A percentile compares a stretch with the other conserved stretches of the same genome.
These are phyloP conservation scores for Glycine soja DNA, from an alignment of 306 rosid genomes.

Conservation along the genomic window DNA sequence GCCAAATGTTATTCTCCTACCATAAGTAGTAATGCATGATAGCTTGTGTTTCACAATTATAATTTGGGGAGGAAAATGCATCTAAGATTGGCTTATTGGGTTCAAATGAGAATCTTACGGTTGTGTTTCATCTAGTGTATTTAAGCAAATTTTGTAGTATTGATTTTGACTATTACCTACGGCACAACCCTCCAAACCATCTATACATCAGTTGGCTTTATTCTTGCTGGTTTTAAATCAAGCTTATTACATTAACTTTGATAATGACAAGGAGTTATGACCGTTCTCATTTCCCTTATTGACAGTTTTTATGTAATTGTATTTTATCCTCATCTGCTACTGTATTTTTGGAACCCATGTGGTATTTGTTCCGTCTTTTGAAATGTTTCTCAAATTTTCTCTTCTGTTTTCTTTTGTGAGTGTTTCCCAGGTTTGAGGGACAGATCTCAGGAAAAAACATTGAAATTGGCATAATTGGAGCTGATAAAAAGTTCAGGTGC, in stretches of 20 bases:
- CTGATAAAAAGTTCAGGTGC: slow-evolving; percentile 89
- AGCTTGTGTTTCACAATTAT: slow-evolving; percentile 1
- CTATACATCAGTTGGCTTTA: slow-evolving; percentile 14
- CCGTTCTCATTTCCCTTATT: not conserved
- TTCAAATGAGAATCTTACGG: slow-evolving; percentile 8
- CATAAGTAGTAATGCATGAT: slow-evolving; percentile 4
- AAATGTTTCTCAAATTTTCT: slow-evolving; percentile 20
- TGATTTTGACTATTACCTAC: slow-evolving; percentile 22
- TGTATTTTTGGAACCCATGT: too few species aligned
- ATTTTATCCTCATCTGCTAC: too few species aligned
- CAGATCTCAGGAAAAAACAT: slow-evolving; percentile 95
- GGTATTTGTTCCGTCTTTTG: not conserved
- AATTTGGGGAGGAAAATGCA: slow-evolving; percentile 36
- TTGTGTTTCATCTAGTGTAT: slow-evolving; percentile 11
- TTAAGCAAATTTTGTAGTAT: not conserved
- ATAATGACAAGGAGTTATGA: slow-evolving; percentile 6
- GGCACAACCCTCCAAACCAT: slow-evolving; percentile 6
- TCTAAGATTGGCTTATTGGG: slow-evolving; percentile 21
- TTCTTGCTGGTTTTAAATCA: not conserved
- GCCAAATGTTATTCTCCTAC: slow-evolving; percentile 8
- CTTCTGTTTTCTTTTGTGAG: slow-evolving; percentile 14
- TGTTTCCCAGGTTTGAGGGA: slow-evolving; percentile 77
- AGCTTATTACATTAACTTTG: not conserved
- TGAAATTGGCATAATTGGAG: slow-evolving; percentile 89
- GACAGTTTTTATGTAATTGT: not conserved